Evolutionary conservation across 768 basidiomycete species (phyloP), one percentile per base, ranked within the genome.

Genomic region (Pleurotus sapidus): DNA sequence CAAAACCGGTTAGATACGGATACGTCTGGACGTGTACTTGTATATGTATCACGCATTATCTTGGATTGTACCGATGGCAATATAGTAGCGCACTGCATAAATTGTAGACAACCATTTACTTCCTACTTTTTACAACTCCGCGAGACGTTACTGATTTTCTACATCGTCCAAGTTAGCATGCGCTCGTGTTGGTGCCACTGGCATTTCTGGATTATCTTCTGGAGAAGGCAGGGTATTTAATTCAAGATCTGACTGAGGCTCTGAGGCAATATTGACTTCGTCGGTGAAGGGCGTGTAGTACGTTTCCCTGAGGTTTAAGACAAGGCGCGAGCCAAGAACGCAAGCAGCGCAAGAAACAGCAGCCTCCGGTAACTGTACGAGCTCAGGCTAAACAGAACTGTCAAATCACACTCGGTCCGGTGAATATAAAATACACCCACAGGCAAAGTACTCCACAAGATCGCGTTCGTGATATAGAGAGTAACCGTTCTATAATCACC

Each of bases 1-100:
- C 74, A 88, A 87, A 74, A 86, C 84, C 6, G 86, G 86, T 20
- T 88, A 72, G 56, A 50, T 40, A 56, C 57, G 47, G 42, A 58
- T 38, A 57, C 17, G 46, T 39, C 61, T 27, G 60, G 61, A 39
- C 25, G 30, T 27, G 53, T 61, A 8, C 47, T 62, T 17, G 23
- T 42, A 43, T 14, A 12, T 38, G 46, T 23, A 56, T 56, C 4
- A 39, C 24, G 12, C 55, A 57, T 34, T 48, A 51, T 57, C 45
- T 54, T 54, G 51, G 51, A 54, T 50, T 50, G 51, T 54, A 54
- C 34, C 23, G 20, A 40, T 18, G 14, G 37, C 39, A 11, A 38
- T 39, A 38, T 42, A 39, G 23, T 18, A 23, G n/a, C 23, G 24
- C 23, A 48, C 46, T 39, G 12, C 25, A 15, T 20, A 20, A 15